Evolutionary conservation across 768 basidiomycete species (phyloP), one percentile per base, ranked within the genome.

Genomic region (Mycena polygramma): DNA sequence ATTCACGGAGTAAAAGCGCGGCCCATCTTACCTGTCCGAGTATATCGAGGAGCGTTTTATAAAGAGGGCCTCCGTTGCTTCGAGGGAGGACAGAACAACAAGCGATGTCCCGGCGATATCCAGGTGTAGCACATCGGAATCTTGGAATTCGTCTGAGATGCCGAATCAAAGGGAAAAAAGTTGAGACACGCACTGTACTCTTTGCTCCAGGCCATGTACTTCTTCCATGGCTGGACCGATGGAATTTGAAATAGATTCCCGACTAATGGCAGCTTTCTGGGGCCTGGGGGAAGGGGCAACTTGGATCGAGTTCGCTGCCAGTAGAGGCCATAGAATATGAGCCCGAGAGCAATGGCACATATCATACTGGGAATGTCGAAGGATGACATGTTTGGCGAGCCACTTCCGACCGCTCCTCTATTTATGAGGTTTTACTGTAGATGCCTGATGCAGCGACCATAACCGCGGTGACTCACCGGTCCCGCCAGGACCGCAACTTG

Each of bases 231-330:
- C 43, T 80, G 74, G 19, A 75, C 76, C 49, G 79, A 74, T 14
- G 85, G 84, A 20, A 86, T 57, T 51, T 85, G 79, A 37, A 79
- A 66, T 14, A 85, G 71, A 72, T 85, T 85, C 20, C 84, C 84
- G n/a, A 84, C 70, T 20, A 86, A 41, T 13, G 83, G 82, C 39
- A 79, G 74, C n/a, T 79, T 79, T 49, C 70, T 81, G 3, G 84
- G 84, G 17, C 84, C 85, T 4, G 84, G 85, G 19, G 84, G 84
- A 0, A 84, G 67, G 0, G 77, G 79, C 6, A 63, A 55, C 60
- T 37, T 63, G n/a, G n/a, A n/a, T n/a, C n/a, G n/a, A n/a, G n/a
- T n/a, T n/a, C n/a, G n/a, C n/a, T n/a, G n/a, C n/a, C n/a, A n/a
- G n/a, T n/a, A n/a, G n/a, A n/a, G n/a, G n/a, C n/a, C n/a, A n/a